Evolutionary conservation across 352 stramenopile species (phyloP), one percentile per base, ranked within the genome.

Genomic region (Globisporangium echinulatum): DNA sequence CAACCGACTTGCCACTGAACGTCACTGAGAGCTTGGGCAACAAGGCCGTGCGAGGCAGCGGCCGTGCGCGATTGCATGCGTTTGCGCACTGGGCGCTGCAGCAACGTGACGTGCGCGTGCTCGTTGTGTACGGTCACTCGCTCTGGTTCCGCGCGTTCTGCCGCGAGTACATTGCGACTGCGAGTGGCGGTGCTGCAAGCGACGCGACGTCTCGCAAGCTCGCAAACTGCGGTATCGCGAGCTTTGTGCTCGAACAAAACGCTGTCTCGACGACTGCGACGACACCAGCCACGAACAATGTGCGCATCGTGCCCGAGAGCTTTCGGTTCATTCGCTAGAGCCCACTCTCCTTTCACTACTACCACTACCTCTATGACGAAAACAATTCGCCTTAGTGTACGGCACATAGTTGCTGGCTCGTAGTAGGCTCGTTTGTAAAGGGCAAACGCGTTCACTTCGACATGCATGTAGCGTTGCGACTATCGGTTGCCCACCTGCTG

Each of bases 71-170:
- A 0, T 64, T 96, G 5, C 33, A 74, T 8, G 61, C 72, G 47
- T 96, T 96, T 64, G 74, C 74, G 14, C 62, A 75, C 38, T 96
- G 87, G 87, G 59, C 62, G 4, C 87, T 89, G 59, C 59, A 65
- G 38, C 78, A 85, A 38, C 64, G 67, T 5, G 65, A 78, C 46
- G 70, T 11, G 13, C 17, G 87, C 40, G 77, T 91, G 44, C 54
- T 94, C 14, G 72, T 96, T 10, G 82, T 92, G 7, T 92, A 88
- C 49, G 87, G 87, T 38, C 87, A 96, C 68, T 95, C 86, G 62
- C 70, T 91, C 46, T 96, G 87, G 84, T 90, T 94, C 54, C 77
- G 79, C 1, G 80, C 81, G 10, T 96, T 95, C 56, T 94, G 81
- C 59, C 77, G 77, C 11, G 83, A 88, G 58, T 95, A 87, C 52